Evolutionary conservation across 306 rosid genomes (phyloP), one percentile per base, ranked within the genome.

Genomic region (Hippophae gyantsensis): DNA sequence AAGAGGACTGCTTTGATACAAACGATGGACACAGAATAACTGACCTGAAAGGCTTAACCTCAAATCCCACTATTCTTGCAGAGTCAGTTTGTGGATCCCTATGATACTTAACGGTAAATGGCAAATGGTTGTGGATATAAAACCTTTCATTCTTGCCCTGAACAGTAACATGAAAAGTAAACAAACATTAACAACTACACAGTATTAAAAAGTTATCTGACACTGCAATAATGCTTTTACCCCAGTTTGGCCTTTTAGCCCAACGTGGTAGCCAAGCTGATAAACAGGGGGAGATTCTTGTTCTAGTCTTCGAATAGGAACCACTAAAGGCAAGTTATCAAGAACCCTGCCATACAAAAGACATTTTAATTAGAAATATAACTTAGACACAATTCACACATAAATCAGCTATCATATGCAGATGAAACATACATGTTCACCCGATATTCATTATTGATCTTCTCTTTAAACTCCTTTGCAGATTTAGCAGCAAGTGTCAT

Each of bases 61-160:
- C 99, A 76, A 92, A 88, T 60, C 99, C 99, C 59, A 92, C 99
- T 32, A 92, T 92, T 79, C 97, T 88, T 41, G 95, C 86, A 13
- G 90, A 60, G 53, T 82, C 97, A 45, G 97, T 84, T 74, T 63
- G 83, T 45, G 51, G 0, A 69, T 88, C 99, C 78, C 60, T 82
- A 51, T 92, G 97, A 73, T 57, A 92, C 80, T 84, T 85, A 72
- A 92, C 95, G 40, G 90, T 83, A 69, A 92, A 92, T 58, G 95
- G 81, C 78, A 92, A 74, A 76, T 92, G 99, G 69, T 92, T 92
- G 86, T 92, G 86, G 72, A 92, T 83, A 69, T 81, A 92, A 72
- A 67, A 57, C 63, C 78, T 92, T 60, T 78, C 99, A 60, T 84
- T 95, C 72, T 92, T 92, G 83, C 78, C 85, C 99, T 88, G 87